These are phyloP conservation scores for Planoprotostelium fungivorum DNA, from an alignment of 78 protist species.

Conservation along the genomic window DNA sequence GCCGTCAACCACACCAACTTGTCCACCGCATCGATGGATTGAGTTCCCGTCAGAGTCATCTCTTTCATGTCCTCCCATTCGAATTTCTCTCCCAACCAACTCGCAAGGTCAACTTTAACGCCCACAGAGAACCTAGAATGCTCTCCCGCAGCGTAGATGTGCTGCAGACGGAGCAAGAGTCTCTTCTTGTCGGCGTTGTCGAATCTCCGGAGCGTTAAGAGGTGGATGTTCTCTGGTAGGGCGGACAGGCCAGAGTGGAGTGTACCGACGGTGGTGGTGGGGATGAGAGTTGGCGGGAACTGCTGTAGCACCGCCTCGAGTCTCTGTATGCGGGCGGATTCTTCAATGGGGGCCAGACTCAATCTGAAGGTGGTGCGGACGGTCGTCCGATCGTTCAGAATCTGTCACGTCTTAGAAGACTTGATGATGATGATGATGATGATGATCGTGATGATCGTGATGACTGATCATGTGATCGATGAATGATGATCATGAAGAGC, in stretches of 20 bases:
- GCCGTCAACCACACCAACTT: neutral
- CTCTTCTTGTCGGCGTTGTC: neutral
- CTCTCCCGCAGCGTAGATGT: slow-evolving; percentile 9
- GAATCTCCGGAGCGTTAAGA: neutral
- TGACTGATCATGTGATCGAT: neutral
- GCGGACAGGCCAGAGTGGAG: neutral
- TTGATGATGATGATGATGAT: too few relatives aligned
- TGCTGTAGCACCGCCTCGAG: neutral
- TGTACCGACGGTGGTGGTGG: neutral
- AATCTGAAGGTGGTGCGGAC: neutral
- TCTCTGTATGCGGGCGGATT: neutral
- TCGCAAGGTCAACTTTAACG: neutral
- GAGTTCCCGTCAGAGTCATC: neutral
- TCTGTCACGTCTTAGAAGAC: neutral
- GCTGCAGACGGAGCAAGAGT: neutral
- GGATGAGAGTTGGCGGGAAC: neutral
- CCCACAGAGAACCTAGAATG: neutral
- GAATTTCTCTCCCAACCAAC: neutral
- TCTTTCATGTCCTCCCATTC: neutral
- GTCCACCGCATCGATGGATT: neutral
- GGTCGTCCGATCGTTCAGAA: neutral
- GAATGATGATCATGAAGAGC: neutral
- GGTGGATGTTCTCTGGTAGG: slow-evolving; percentile 1
- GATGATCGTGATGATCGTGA: neutral
- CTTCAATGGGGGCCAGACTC: neutral